Percentiles rank a stretch among this genome's conserved stretches.
phyloP scores from a whole-genome alignment of 1,284 basidiomycete species.

The Fistulinella staudtii region DNA sequence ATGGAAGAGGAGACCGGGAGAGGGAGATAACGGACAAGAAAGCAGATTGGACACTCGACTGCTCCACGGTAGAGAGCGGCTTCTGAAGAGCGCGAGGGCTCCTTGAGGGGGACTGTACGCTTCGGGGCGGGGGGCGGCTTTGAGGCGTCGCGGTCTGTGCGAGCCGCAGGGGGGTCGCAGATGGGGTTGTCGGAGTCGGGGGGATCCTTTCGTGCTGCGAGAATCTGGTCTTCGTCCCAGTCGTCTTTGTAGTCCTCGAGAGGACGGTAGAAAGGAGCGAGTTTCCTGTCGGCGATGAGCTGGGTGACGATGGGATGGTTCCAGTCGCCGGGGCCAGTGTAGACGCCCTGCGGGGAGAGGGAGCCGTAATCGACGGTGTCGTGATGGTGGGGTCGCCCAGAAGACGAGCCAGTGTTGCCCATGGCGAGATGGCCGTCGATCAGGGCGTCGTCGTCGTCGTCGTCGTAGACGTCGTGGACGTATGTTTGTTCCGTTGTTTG shows the following conservation, averaged over 20 bases:
- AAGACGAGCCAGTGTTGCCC: slow-evolving; percentile 77
- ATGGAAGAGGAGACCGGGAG: slow-evolving; percentile 10
- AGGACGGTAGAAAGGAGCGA: slow-evolving; percentile 95
- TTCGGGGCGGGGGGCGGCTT: slow-evolving; percentile 46
- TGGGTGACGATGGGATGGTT: slow-evolving; percentile 83
- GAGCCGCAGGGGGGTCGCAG: slow-evolving; percentile 31
- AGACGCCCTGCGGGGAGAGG: slow-evolving; percentile 86
- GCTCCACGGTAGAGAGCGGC: slow-evolving; percentile 80
- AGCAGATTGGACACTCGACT: slow-evolving; percentile 99
- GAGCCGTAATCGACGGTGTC: slow-evolving; percentile 80
- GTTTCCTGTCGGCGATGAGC: slow-evolving; percentile 81
- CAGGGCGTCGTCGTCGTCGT: slow-evolving; percentile 4
- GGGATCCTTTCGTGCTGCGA: slow-evolving; percentile 66
- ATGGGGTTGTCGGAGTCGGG: slow-evolving; percentile 44
- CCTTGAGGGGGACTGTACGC: slow-evolving; percentile 41
- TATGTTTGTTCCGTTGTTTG: slow-evolving; percentile 26
- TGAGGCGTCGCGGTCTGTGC: slow-evolving; percentile 37
- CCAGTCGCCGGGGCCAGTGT: slow-evolving; percentile 87
- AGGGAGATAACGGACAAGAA: slow-evolving; percentile 68
- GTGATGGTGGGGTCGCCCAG: slow-evolving; percentile 65
- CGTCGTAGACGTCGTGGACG: slow-evolving; percentile 7
- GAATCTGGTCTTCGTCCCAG: slow-evolving; percentile 83
- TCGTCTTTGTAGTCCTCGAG: slow-evolving; percentile 88
- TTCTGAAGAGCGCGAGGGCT: slow-evolving; percentile 59
- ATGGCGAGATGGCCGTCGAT: slow-evolving; percentile 36